phyloP scores from a whole-genome alignment of 345 rosid species.

The Ailanthus altissimus region DNA sequence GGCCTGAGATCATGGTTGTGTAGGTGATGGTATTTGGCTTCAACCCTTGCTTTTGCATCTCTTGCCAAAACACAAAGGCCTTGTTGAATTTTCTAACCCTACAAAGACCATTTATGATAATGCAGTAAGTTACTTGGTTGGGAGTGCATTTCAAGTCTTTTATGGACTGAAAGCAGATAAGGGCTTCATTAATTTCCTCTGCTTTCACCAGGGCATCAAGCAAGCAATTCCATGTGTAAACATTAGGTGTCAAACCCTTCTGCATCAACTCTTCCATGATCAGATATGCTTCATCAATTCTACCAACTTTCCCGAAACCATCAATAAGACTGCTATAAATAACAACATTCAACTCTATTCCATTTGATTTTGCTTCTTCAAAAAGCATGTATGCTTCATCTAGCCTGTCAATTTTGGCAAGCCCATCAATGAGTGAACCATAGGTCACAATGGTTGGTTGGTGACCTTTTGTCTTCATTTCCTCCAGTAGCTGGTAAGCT shows the following conservation, averaged over 20 bases:
- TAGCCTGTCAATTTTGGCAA: conserved; percentile 88
- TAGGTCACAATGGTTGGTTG: conserved; percentile 88
- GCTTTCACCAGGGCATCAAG: conserved; percentile 88
- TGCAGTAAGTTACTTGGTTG: conserved; percentile 73
- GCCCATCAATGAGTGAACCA: conserved; percentile 87
- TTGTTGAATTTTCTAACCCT: conserved; percentile 83
- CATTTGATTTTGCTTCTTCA: conserved; percentile 89
- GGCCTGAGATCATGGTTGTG: conserved; percentile 86
- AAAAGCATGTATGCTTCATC: conserved; percentile 98
- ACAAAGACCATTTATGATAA: conserved; percentile 87
- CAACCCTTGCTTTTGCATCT: conserved; percentile 83
- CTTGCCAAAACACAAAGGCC: conserved; percentile 98
- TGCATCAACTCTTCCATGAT: conserved; percentile 95
- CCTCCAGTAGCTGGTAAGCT: conserved; percentile 93
- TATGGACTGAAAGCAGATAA: conserved; percentile 81
- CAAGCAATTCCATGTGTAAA: conserved; percentile 92
- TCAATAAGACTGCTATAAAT: conserved; percentile 87
- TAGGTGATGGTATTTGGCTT: conserved; percentile 69
- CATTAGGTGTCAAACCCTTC: conserved; percentile 80
- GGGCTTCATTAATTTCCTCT: conserved; percentile 86
- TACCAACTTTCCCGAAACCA: conserved; percentile 95
- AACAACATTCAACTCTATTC: conserved; percentile 69
- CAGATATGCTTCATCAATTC: conserved; percentile 95
- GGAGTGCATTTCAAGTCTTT: conserved; percentile 74
- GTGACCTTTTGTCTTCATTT: conserved; percentile 81